Percentiles rank a stretch among this genome's conserved stretches.
These are phyloP conservation scores for Skeletonema potamos DNA, from an alignment of 108 stramenopile species.

Conservation along the genomic window DNA sequence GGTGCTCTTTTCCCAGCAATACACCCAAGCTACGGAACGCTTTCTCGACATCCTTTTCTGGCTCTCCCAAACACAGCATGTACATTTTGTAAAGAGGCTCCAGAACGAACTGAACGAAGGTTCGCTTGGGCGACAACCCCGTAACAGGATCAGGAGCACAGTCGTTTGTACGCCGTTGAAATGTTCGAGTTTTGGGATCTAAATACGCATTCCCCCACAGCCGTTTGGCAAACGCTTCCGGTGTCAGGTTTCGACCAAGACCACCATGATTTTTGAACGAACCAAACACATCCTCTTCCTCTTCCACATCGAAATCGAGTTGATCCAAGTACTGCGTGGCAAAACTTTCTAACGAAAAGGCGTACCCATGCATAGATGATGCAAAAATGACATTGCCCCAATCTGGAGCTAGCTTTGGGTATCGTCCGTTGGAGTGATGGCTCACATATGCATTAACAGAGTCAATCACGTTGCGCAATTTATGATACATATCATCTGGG, in stretches of 20 bases:
- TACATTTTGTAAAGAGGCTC: conserved; percentile 98
- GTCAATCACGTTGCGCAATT: conserved; percentile 89
- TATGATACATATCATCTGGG: conserved; percentile 94
- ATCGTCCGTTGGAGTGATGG: conserved; percentile 64
- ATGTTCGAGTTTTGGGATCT: conserved; percentile 66
- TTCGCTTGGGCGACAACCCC: conserved; percentile 56
- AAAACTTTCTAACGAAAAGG: conserved; percentile 88
- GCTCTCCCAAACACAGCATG: conserved; percentile 91
- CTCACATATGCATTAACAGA: conserved; percentile 79
- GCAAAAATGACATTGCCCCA: conserved; percentile 93
- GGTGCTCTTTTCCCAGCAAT: conserved; percentile 72
- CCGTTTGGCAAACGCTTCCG: conserved; percentile 75
- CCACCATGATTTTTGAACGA: conserved; percentile 30
- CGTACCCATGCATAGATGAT: conserved; percentile 87
- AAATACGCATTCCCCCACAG: conserved; percentile 95
- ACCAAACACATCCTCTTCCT: conserved; percentile 27
- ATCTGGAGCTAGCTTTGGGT: conserved; percentile 74
- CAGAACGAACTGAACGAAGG: conserved; percentile 92
- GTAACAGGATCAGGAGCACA: conserved; percentile 38
- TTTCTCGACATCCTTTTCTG: conserved; percentile 69
- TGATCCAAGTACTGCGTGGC: conserved; percentile 86
- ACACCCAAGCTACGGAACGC: conserved; percentile 84
- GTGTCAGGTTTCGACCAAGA: conserved; percentile 68
- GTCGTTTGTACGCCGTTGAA: conserved; percentile 54
- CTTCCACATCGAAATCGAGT: conserved; percentile 38